Conservation (phyloP, 2,329 filamentous ascomycete genomes). For the Colletotrichum siamense region DNA sequence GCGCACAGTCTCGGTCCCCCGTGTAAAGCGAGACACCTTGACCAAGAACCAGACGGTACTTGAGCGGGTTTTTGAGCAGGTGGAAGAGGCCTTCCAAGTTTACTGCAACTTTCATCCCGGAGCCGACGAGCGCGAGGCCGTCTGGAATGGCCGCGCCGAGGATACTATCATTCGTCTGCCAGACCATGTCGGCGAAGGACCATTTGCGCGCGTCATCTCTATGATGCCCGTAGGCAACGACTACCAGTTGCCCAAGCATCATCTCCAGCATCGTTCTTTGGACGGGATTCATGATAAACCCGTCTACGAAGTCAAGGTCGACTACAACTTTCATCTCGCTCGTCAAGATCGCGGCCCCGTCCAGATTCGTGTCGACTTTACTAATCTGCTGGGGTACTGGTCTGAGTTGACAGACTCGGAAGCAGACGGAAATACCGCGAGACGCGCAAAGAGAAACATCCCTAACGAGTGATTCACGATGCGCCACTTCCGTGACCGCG, state of each 20-base stretch:
- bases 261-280: not conserved
- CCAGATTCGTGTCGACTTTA: slow-evolving; percentile 38
- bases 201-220: slow-evolving; percentile 28
- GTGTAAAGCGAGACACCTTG: slow-evolving; percentile 25
- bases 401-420: slow-evolving; percentile 24
- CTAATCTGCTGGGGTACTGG: slow-evolving; percentile 37
- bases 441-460: not conserved
- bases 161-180: slow-evolving; percentile 31
- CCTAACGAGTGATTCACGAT: not conserved
- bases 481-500: not conserved
- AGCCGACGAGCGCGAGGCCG: slow-evolving; percentile 23
- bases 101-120: slow-evolving; percentile 31
- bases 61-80: slow-evolving; percentile 30
- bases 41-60: slow-evolving; percentile 30
- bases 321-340: slow-evolving; percentile 35
- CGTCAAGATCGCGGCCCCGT: slow-evolving; percentile 28
- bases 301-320: slow-evolving; percentile 35
- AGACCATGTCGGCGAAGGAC: slow-evolving; percentile 28
- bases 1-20: not conserved
- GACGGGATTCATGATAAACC: not conserved
- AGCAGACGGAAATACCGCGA: not conserved
- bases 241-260: not conserved
- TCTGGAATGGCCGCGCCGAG: slow-evolving; percentile 24
- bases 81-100: slow-evolving; percentile 29
- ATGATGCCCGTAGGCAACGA: slow-evolving; percentile 12